Evolutionary conservation across 108 stramenopile genomes (phyloP).

Genomic region (Skeletonema menzelii): DNA sequence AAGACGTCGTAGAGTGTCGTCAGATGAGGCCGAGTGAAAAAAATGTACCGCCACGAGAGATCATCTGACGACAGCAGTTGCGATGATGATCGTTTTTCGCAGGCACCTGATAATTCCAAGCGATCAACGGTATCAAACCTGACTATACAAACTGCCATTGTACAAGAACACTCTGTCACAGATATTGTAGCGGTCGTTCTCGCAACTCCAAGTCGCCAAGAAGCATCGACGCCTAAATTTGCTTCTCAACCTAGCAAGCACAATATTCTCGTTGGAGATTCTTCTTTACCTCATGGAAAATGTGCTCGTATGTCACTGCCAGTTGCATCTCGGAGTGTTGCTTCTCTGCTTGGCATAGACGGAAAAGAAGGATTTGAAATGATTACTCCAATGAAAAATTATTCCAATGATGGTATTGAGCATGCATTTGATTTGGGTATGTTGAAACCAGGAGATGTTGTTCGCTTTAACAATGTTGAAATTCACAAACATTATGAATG

Average conservation of each 20-base stretch:
- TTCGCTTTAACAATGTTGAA: constrained; percentile 39
- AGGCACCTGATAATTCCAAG: constrained; percentile 1
- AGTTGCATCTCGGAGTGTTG: background rate
- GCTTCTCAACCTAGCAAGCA: background rate
- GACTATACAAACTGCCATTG: background rate
- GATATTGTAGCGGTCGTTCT: constrained; percentile 39
- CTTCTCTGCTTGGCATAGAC: background rate
- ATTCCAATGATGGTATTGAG: background rate
- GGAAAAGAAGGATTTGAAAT: background rate
- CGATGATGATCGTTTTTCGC: constrained; percentile 31
- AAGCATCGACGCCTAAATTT: background rate
- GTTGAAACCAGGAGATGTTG: constrained; percentile 39
- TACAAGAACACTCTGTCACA: background rate
- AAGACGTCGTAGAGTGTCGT: background rate
- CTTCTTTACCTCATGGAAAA: constrained; percentile 19
- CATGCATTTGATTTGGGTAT: background rate
- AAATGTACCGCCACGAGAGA: background rate
- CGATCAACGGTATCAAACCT: background rate
- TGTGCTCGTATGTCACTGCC: constrained; percentile 27
- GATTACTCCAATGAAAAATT: background rate
- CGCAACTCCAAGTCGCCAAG: constrained; percentile 10
- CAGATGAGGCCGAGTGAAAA: background rate
- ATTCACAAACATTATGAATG: constrained; percentile 19
- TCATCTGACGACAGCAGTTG: background rate
- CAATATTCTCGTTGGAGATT: constrained; percentile 29